phyloP scores from a whole-genome alignment of 108 stramenopile genomes.

The Fragilaria crotonensis region DNA sequence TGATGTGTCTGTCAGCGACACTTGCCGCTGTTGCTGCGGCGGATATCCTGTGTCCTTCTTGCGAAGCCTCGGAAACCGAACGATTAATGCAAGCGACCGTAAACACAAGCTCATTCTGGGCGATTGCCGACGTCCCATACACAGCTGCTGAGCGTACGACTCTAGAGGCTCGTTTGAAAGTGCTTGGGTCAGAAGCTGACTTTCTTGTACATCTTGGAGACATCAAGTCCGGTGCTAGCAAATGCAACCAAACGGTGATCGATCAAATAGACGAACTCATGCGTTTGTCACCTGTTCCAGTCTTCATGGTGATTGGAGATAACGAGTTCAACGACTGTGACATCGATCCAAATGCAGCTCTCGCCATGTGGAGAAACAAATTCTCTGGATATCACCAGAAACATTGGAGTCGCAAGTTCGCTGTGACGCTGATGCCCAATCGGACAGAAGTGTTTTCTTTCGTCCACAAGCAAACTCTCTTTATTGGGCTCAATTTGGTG shows the following conservation, averaged over 20 bases:
- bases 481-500: constrained; percentile 23
- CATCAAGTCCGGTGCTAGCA: constrained; percentile 15
- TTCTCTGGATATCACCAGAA: constrained; percentile 19
- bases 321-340: constrained; percentile 45
- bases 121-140: constrained; percentile 32
- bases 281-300: constrained; percentile 20
- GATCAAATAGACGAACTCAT: constrained; percentile 15
- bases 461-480: constrained; percentile 18
- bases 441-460: constrained; percentile 14
- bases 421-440: background rate
- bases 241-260: constrained; percentile 10
- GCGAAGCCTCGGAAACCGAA: no score
- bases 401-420: constrained; percentile 13
- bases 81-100: no score
- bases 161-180: constrained; percentile 8
- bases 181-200: constrained; percentile 21
- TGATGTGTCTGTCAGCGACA: no score
- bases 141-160: constrained; percentile 1
- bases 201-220: constrained; percentile 44
- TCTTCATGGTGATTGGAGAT: constrained; percentile 38
- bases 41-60: no score
- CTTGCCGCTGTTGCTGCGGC: no score
- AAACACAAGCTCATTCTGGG: constrained; percentile 17
- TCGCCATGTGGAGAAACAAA: constrained; percentile 17
- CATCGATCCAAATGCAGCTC: constrained; percentile 12